Conservation (phyloP, 1,284 basidiomycete species). For the Cystobasidium slooffiae region DNA sequence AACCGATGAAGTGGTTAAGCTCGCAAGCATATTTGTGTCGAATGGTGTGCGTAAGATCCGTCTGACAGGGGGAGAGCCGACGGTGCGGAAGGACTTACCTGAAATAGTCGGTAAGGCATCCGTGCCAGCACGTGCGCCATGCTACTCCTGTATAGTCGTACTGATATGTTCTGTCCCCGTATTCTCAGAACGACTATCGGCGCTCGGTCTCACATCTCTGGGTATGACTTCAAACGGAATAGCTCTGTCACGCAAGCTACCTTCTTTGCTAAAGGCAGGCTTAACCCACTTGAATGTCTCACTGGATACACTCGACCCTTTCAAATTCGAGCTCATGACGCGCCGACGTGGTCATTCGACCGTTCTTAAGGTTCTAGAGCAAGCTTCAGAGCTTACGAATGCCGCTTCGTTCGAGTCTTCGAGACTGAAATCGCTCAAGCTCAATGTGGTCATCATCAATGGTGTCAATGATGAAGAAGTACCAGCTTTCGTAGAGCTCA, state of each 20-base stretch:
- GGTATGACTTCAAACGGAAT: slow-evolving; percentile 87
- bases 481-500: slow-evolving; percentile 75
- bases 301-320: slow-evolving; percentile 81
- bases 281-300: slow-evolving; percentile 82
- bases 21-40: slow-evolving; percentile 74
- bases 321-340: slow-evolving; percentile 85
- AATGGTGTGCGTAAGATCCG: slow-evolving; percentile 83
- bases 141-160: not conserved
- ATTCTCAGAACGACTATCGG: slow-evolving; percentile 46
- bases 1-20: slow-evolving; percentile 73
- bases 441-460: slow-evolving; percentile 81
- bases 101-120: slow-evolving; percentile 68
- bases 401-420: slow-evolving; percentile 47
- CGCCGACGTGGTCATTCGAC: slow-evolving; percentile 71
- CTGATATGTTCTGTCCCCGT: not conserved
- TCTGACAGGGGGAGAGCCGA: slow-evolving; percentile 86
- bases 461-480: slow-evolving; percentile 80
- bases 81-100: slow-evolving; percentile 74
- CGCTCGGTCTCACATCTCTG: slow-evolving; percentile 69
- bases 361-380: slow-evolving; percentile 70
- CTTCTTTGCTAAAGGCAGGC: slow-evolving; percentile 70
- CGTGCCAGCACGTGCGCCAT: not conserved
- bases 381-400: slow-evolving; percentile 62
- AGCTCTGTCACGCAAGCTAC: slow-evolving; percentile 71
- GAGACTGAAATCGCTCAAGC: slow-evolving; percentile 67